Evolutionary conservation across 305 asterid genomes (phyloP), one percentile per base, ranked within the genome.

Genomic region (Galium porrigens): DNA sequence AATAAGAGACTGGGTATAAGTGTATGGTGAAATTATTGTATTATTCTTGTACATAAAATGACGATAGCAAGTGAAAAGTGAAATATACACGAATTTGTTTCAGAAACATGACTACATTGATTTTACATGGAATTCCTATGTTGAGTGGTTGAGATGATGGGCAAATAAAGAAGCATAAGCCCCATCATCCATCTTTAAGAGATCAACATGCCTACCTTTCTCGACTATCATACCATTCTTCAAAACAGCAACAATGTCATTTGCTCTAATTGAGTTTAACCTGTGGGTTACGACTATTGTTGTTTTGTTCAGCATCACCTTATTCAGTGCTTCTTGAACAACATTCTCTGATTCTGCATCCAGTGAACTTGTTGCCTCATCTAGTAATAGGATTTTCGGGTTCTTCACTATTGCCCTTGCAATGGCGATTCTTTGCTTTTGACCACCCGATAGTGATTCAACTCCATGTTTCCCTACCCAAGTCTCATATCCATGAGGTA

Each of bases 361-460:
- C 9, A 73, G 53, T 2, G 73, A 60, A 52, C 77, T 73, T 29
- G 73, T 73, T 58, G 73, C 77, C 66, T 73, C 77, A 34, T 73
- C 77, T 0, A 73, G 73, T 34, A 68, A 61, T 1, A 68, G 64
- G 33, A 73, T 68, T 64, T 58, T 68, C 0, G 77, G 77, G 39
- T 68, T 41, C 22, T 73, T 73, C 32, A 63, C 44, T 18, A 64
- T 64, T 12, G 70, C 77, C 4, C 77, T 59, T 1, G 77, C 77
- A 7, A 73, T 73, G n/a, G 77, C 77, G 32, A 73, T 68, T 0
- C 73, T 58, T 54, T 73, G 77, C 70, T 68, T 73, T 14, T 73
- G 77, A 12, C 77, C 77, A 49, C 73, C 77, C 0, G 73, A 73
- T 11, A 73, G 54, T 17, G 8, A 20, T 46, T 73, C 70, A 29